A percentile compares a stretch with the other conserved stretches of the same genome.
Evolutionary conservation across 2,329 filamentous ascomycete genomes (phyloP).

Genomic region (Sporothrix humicola): DNA sequence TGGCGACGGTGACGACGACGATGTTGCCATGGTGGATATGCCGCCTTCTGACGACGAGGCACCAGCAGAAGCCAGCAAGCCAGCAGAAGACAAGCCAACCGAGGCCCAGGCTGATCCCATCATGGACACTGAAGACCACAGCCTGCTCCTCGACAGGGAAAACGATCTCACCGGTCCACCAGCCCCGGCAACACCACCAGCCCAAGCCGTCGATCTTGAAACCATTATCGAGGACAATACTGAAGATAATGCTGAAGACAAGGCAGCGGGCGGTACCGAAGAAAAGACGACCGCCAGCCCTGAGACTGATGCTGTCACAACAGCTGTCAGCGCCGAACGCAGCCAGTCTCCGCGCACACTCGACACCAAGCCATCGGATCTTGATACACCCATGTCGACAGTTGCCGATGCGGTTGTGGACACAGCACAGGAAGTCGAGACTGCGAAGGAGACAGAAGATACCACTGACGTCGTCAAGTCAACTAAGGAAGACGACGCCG

Average conservation of each 20-base stretch:
- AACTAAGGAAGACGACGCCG: neutral
- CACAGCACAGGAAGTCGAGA: neutral
- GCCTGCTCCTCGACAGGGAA: neutral
- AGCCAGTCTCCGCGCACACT: conserved; percentile 57
- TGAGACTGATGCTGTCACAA: conserved; percentile 53
- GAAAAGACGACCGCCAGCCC: conserved; percentile 45
- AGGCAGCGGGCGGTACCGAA: conserved; percentile 16
- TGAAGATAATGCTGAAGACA: too few relatives aligned
- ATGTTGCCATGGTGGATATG: conserved; percentile 41
- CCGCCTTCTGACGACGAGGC: conserved; percentile 25
- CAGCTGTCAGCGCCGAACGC: conserved; percentile 51
- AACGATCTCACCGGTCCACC: neutral
- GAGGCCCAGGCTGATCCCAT: neutral
- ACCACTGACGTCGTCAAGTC: too few relatives aligned
- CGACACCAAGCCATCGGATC: conserved; percentile 59
- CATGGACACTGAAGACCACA: neutral
- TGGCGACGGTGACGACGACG: conserved; percentile 43
- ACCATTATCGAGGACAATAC: too few relatives aligned
- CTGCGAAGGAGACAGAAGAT: neutral
- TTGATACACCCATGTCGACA: conserved; percentile 46
- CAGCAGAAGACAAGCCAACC: neutral
- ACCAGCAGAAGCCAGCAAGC: neutral
- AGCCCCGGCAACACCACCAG: conserved; percentile 40
- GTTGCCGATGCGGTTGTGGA: neutral
- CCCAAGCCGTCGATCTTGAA: conserved; percentile 37